Evolutionary conservation across 495 filamentous ascomycete species (phyloP).

Genomic region (Daldinia grandis): DNA sequence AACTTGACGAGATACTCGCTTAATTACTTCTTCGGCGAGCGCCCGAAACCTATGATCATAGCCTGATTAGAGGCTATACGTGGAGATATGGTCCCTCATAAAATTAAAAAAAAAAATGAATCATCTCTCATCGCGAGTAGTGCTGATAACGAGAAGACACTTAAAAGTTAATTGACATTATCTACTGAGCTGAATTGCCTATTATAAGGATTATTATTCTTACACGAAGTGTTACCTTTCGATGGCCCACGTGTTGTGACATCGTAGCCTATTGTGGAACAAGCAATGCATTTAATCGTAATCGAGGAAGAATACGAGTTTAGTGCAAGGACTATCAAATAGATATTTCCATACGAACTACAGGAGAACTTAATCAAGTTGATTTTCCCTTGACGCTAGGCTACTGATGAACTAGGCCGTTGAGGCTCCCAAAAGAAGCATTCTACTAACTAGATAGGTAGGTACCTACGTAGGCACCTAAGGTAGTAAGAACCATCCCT

Average conservation of each 20-base stretch:
- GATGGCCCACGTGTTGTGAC: not conserved
- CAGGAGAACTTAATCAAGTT: not conserved
- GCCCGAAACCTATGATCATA: not conserved
- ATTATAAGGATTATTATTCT: not conserved
- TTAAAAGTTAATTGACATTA: not conserved
- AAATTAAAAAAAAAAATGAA: not conserved
- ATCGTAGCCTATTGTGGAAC: too few species aligned
- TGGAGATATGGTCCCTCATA: not conserved
- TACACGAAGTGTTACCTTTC: not conserved
- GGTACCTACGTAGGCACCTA: too few species aligned
- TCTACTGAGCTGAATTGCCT: not conserved
- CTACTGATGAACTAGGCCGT: not conserved
- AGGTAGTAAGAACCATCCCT: not conserved
- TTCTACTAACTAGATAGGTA: too few species aligned
- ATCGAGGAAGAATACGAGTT: not conserved
- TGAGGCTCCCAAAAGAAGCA: not conserved
- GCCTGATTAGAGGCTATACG: not conserved
- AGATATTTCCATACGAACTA: not conserved
- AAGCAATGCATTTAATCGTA: not conserved
- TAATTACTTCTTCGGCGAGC: not conserved
- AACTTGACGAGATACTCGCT: not conserved
- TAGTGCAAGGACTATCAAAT: too few species aligned
- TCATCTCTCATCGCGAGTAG: not conserved
- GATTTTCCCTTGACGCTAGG: not conserved
- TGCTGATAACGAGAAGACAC: not conserved